Evolutionary conservation across 345 rosid genomes (phyloP), one percentile per base, ranked within the genome.

Genomic region (Corchorus capsularis): DNA sequence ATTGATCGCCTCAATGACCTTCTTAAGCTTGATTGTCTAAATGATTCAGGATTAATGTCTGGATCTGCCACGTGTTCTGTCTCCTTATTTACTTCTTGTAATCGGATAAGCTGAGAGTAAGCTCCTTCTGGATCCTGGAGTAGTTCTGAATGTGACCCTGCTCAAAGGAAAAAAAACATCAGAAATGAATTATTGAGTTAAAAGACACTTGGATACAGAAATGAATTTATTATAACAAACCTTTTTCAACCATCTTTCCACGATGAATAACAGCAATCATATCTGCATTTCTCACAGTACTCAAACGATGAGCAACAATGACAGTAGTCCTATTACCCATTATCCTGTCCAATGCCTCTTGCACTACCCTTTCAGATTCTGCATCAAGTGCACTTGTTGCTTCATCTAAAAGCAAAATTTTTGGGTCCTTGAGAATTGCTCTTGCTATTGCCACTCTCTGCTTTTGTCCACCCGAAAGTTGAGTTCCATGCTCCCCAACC

Each of bases 401-500:
- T 81, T 94, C 98, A 34, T 92, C 98, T 49, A 94, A 76, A 17
- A 94, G 92, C 69, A 94, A 82, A 14, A 94, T 87, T 73, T 92
- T 49, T 0, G 97, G 97, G 61, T 93, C 85, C 81, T 92, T 94
- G n/a, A 92, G 74, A 62, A 92, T 92, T 2, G 97, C 98, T 78
- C 98, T 88, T 0, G 98, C 96, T 34, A 94, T 92, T 2, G 98
- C 98, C 70, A 94, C 83, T 74, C 98, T 88, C 83, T 95, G 99
- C 80, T 95, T 95, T 72, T 96, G 99, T 39, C 99, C 99, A 11
- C 99, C 99, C 0, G 98, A 93, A 59, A 96, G 89, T 79, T 90
- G 98, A 27, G 96, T 89, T 69, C 99, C 97, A 69, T 91, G 97
- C 81, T 95, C 98, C 17, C 99, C 99, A 6, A 89, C 97, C 96